These are phyloP conservation scores for Apophysomyces trapeziformis DNA, from an alignment of 371 early-diverging fungal genomes.

Conservation along the genomic window DNA sequence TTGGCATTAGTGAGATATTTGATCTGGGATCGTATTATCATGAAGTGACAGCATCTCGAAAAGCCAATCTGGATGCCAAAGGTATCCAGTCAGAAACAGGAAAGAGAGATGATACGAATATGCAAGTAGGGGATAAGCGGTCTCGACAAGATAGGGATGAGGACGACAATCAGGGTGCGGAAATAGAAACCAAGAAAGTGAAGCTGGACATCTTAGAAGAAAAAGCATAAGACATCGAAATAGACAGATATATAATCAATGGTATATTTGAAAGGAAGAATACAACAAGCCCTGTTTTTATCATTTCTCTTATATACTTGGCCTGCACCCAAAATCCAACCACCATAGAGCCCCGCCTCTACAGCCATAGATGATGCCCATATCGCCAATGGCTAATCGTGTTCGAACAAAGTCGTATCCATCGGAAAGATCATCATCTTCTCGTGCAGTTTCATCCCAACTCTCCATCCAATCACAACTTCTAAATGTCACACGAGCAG, in stretches of 20 bases:
- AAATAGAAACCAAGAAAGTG: neutral
- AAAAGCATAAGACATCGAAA: neutral
- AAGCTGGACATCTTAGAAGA: neutral
- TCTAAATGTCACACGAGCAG: conserved; percentile 27
- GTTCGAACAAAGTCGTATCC: conserved; percentile 49
- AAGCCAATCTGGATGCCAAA: conserved; percentile 19
- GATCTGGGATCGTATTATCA: conserved; percentile 48
- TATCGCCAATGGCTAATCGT: conserved; percentile 40
- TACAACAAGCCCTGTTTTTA: neutral
- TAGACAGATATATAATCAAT: no score
- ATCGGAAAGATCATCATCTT: conserved; percentile 49
- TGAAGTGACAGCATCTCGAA: conserved; percentile 30
- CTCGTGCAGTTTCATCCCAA: conserved; percentile 21
- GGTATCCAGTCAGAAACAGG: conserved; percentile 4
- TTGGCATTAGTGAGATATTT: conserved; percentile 35
- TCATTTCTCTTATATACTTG: conserved; percentile 12
- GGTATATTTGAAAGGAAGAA: neutral
- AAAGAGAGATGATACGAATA: neutral
- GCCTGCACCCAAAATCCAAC: conserved; percentile 47
- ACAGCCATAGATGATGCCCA: conserved; percentile 48
- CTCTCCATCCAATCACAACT: conserved; percentile 38
- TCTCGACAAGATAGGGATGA: neutral
- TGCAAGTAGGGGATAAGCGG: neutral
- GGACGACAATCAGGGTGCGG: neutral
- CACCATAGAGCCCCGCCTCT: conserved; percentile 47